Base-by-base conservation (phyloP, 306 rosid species). In the Acacia crassicarpa region DNA sequence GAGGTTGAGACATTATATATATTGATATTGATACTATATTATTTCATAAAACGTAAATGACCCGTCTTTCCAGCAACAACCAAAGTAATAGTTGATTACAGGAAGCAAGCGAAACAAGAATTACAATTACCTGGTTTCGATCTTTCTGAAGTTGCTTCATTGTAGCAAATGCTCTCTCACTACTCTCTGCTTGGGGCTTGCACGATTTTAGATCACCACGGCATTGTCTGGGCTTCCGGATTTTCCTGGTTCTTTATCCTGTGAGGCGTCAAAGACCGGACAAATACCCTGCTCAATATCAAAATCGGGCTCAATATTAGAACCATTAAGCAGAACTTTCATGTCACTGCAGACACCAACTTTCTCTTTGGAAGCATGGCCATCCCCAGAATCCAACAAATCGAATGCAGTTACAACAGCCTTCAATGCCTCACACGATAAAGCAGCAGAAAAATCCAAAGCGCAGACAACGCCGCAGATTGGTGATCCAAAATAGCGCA, bases 381-480 rank as follows among this genome's bases (percentile, higher is more conserved):
- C 97, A 15, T 92, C 98, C 1, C 99, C 99, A 2, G 94, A 88
- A 86, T 95, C 99, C 78, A 87, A 77, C 86, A 87, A 76, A 80
- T 80, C 86, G 71, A 93, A 90, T 13, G 87, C 91, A 8, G 86
- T 25, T 4, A 90, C 84, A 48, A 93, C 93, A 1, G 99, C 96
- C 66, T 81, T 92, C 71, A 81, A 79, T 3, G 96, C 93, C 88
- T 95, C 97, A 81, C 99, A 95, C 3, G 99, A 91, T 5, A 95
- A 62, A 25, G 93, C 95, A 1, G 96, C 94, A 0, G 90, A 91
- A 15, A 89, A 87, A 40, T 93, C 97, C 0, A 75, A 44, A 95
- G 32, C 2, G 85, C 79, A 3, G 91, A 84, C 9, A 95, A 58
- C 6, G 88, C 91, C 44, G 94, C 43, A 0, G 89, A 80, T n/a